A percentile compares a stretch with the other conserved stretches of the same genome.
phyloP scores from a whole-genome alignment of 805 yeast genomes.

The Scheffersomyces stipitis region DNA sequence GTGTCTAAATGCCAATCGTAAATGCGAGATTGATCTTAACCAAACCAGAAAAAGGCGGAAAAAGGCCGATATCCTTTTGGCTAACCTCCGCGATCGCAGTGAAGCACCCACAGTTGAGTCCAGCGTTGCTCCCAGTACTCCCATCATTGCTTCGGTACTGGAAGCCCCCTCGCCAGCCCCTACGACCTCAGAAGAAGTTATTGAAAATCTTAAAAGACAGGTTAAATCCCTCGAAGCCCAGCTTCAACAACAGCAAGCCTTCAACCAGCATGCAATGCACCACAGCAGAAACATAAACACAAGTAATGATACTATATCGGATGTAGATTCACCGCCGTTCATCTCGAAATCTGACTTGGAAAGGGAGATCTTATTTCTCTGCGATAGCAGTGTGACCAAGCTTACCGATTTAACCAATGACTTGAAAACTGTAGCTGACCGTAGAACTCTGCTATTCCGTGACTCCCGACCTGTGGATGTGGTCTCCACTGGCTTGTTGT shows the following conservation, averaged over 20 bases:
- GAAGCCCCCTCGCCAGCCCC: neutral
- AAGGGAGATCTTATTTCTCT: conserved; percentile 39
- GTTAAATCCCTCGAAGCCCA: conserved; percentile 16
- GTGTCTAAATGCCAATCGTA: conserved; percentile 61
- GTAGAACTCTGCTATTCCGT: conserved; percentile 33
- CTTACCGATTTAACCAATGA: conserved; percentile 46
- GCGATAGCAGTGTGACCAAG: conserved; percentile 27
- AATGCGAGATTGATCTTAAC: conserved; percentile 66
- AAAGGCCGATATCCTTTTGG: conserved; percentile 29
- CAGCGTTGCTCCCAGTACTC: conserved; percentile 1
- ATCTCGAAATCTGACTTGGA: conserved; percentile 37
- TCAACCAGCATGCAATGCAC: conserved; percentile 5
- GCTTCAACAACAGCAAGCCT: conserved; percentile 8
- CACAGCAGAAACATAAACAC: conserved; percentile 1
- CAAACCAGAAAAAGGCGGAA: conserved; percentile 54
- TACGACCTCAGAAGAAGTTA: conserved; percentile 11
- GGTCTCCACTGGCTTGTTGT: conserved; percentile 55
- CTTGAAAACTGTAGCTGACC: conserved; percentile 47
- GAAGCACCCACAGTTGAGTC: conserved; percentile 1
- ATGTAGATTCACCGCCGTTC: conserved; percentile 19
- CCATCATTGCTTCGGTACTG: neutral
- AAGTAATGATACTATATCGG: conserved; percentile 2
- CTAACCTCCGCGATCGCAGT: conserved; percentile 27
- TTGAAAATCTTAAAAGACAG: conserved; percentile 21
- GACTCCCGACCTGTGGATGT: conserved; percentile 42